Evolutionary conservation across 331 rosid species (phyloP), one percentile per base, ranked within the genome.

Genomic region (Arachis monticola): DNA sequence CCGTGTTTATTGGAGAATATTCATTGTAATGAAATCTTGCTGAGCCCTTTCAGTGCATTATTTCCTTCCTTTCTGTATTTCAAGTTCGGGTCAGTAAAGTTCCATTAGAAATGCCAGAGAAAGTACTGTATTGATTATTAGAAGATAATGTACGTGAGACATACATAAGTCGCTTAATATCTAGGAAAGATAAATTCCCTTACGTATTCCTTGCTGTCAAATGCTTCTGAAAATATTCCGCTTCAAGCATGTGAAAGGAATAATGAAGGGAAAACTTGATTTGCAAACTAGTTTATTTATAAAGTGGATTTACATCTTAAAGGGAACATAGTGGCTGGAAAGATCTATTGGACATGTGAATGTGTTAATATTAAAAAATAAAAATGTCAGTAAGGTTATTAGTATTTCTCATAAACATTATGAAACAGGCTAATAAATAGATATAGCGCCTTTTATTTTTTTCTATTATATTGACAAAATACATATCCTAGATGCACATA

Each of bases 141-240:
- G 7, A 44, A 3, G 47, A 7, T 44, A 44, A 44, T 44, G 47
- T 44, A 44, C 6, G 53, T 3, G 45, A 67, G 59, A 6, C 48
- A 17, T 8, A 40, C 6, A n/a, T 11, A 13, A 63, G 17, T 3
- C 51, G 22, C 56, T 12, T 31, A 14, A 14, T 45, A 55, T 53
- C 6, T 1, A 12, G 41, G 22, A 27, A 40, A 40, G 44, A 40
- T 17, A 11, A 12, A 55, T 38, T 17, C 22, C 12, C 41, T 70
- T 44, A 44, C 5, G 48, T 8, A 44, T 44, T 38, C 52, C 42
- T 50, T 35, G 77, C 52, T 17, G 70, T 63, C 63, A 51, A 47
- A 46, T 32, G 47, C 50, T 10, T 44, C 10, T 44, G 9, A 17
- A 17, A 3, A 2, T n/a, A 27, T 47, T 59, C 6, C 47, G 7